Conservation (phyloP, 1,284 basidiomycete species). For the Ganoderma lingzhi region DNA sequence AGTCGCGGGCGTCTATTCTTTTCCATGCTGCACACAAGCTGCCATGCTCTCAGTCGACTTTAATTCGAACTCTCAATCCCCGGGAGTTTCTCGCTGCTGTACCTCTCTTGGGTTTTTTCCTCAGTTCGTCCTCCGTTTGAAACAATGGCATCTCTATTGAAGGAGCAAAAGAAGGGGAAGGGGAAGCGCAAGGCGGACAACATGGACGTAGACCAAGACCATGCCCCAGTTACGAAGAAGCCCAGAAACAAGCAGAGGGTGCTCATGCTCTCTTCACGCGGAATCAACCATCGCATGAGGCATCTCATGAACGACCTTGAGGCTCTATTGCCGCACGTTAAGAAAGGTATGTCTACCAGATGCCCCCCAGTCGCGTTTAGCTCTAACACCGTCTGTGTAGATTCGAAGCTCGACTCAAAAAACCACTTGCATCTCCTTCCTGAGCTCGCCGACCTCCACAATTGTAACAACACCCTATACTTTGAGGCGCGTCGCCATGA, state of each 20-base stretch:
- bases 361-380: neutral
- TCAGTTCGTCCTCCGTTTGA: neutral
- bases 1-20: neutral
- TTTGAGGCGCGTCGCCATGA: slow-evolving; percentile 97
- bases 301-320: slow-evolving; percentile 98
- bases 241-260: slow-evolving; percentile 89
- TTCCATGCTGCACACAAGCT: neutral
- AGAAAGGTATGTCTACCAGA: slow-evolving; percentile 78
- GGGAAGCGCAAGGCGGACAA: slow-evolving; percentile 72
- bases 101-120: neutral
- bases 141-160: slow-evolving; percentile 73
- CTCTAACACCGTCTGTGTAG: slow-evolving; percentile 50
- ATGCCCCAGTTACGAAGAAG: slow-evolving; percentile 53
- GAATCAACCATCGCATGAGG: slow-evolving; percentile 96
- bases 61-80: neutral
- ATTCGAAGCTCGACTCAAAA: slow-evolving; percentile 97
- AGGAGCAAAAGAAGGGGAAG: slow-evolving; percentile 64
- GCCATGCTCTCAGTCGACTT: neutral
- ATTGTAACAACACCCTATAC: slow-evolving; percentile 98
- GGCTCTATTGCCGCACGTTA: slow-evolving; percentile 91
- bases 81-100: neutral
- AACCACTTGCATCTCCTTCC: slow-evolving; percentile 94
- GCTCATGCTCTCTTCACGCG: slow-evolving; percentile 91
- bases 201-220: slow-evolving; percentile 55
- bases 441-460: slow-evolving; percentile 97